Conservation (phyloP, 768 basidiomycete genomes). For the Rhodotorula toruloides region DNA sequence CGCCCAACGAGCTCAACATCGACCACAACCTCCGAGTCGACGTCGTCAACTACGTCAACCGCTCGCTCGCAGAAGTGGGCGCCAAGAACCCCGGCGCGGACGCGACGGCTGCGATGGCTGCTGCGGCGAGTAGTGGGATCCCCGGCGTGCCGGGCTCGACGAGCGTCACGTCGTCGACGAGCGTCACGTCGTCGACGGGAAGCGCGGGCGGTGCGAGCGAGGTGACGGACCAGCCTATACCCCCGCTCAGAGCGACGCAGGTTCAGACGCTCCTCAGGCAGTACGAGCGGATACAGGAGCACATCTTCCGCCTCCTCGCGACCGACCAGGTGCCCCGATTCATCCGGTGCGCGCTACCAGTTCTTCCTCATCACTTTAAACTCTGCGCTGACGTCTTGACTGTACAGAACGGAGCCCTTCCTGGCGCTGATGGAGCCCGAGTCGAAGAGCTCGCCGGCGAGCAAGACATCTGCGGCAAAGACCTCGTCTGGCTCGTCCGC, state of each 20-base stretch:
- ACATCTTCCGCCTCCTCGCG: slow-evolving; percentile 96
- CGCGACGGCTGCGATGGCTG: background rate
- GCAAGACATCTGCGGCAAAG: too few species aligned
- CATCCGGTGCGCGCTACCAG: slow-evolving; percentile 27
- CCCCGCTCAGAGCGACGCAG: slow-evolving; percentile 85
- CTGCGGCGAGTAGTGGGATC: background rate
- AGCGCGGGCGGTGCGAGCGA: too few species aligned
- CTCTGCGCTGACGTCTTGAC: background rate
- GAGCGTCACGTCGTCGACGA: background rate
- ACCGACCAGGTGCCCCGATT: slow-evolving; percentile 95
- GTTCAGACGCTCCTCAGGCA: slow-evolving; percentile 85
- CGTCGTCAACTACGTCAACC: slow-evolving; percentile 84
- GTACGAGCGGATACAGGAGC: slow-evolving; percentile 93
- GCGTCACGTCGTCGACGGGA: background rate
- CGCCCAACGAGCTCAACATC: slow-evolving; percentile 93
- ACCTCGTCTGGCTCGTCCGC: background rate
- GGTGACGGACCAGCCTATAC: slow-evolving; percentile 51
- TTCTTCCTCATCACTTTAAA: background rate
- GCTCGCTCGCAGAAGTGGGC: slow-evolving; percentile 61
- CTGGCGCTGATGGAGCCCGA: slow-evolving; percentile 34
- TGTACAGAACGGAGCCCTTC: slow-evolving; percentile 34
- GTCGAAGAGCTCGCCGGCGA: too few species aligned
- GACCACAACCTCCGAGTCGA: slow-evolving; percentile 95
- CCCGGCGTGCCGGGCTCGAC: background rate
- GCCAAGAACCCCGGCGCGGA: slow-evolving; percentile 47